These are phyloP conservation scores for Colletotrichum echinochloae DNA, from an alignment of 2,329 filamentous ascomycete genomes.

Conservation along the genomic window DNA sequence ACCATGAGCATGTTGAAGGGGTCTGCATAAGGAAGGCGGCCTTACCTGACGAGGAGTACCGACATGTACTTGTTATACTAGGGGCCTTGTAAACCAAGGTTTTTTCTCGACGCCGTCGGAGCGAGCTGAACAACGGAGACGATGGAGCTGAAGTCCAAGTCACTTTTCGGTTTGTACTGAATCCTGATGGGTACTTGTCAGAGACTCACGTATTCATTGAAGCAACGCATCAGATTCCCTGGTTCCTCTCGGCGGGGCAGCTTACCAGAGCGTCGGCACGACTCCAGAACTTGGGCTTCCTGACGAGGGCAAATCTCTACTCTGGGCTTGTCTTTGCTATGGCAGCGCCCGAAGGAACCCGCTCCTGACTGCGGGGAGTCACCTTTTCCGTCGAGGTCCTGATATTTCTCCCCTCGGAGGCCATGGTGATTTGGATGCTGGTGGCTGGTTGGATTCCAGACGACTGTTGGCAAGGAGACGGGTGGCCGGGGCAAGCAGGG, in stretches of 20 bases:
- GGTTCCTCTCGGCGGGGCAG: background rate
- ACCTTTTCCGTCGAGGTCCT: conserved; percentile 41
- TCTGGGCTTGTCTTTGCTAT: conserved; percentile 48
- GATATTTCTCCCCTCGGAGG: conserved; percentile 25
- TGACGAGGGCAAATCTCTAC: conserved; percentile 53
- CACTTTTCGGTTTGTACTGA: background rate
- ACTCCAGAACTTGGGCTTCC: conserved; percentile 53
- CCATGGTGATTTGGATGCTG: background rate
- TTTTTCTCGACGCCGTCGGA: conserved; percentile 65
- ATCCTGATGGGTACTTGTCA: too few relatives aligned
- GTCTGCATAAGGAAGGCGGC: conserved; percentile 55
- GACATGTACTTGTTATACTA: conserved; percentile 63
- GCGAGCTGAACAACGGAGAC: conserved; percentile 68
- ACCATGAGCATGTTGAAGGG: conserved; percentile 61
- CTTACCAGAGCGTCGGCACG: conserved; percentile 53
- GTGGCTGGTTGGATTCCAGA: background rate
- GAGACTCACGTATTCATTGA: conserved; percentile 51
- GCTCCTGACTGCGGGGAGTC: conserved; percentile 43
- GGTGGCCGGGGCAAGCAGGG: background rate
- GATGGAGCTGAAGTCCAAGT: conserved; percentile 52
- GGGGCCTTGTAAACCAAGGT: conserved; percentile 59
- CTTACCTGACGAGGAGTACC: conserved; percentile 64
- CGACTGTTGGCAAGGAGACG: background rate
- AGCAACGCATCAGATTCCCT: conserved; percentile 52
- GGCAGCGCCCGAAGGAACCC: conserved; percentile 52